Conservation (phyloP, 2,329 filamentous ascomycete species). For the Aspergillus versicolor region DNA sequence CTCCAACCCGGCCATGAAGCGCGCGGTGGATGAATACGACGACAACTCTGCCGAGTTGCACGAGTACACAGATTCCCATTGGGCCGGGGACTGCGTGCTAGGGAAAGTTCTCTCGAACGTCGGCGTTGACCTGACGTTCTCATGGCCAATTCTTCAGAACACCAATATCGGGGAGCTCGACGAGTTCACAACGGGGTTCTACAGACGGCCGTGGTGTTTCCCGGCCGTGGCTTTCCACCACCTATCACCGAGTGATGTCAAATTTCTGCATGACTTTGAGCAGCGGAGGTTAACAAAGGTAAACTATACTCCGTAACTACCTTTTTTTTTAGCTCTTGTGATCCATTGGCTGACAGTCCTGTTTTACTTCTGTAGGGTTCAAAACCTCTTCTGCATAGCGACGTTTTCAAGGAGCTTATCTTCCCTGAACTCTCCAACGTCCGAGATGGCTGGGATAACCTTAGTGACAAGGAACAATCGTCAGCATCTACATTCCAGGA, state of each 20-base stretch:
- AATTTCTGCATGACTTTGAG: conserved; percentile 48
- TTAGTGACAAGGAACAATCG: conserved; percentile 32
- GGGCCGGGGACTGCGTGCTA: conserved; percentile 53
- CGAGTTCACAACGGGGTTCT: conserved; percentile 40
- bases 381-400: conserved; percentile 31
- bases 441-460: conserved; percentile 37
- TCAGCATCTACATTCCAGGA: conserved; percentile 28
- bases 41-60: conserved; percentile 45
- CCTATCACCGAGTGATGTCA: conserved; percentile 43
- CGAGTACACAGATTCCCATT: conserved; percentile 46
- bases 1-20: conserved; percentile 51
- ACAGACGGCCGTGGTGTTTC: conserved; percentile 51
- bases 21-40: conserved; percentile 44
- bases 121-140: conserved; percentile 45
- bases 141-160: conserved; percentile 50
- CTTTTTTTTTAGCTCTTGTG: background rate
- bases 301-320: background rate
- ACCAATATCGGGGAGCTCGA: conserved; percentile 46
- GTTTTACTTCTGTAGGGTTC: background rate
- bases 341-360: background rate
- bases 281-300: conserved; percentile 35
- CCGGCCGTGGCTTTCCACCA: conserved; percentile 53
- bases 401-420: conserved; percentile 39
- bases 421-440: conserved; percentile 30
- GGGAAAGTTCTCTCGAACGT: conserved; percentile 49